phyloP scores from a whole-genome alignment of 148 eudicot species.

The Beta vulgaris region DNA sequence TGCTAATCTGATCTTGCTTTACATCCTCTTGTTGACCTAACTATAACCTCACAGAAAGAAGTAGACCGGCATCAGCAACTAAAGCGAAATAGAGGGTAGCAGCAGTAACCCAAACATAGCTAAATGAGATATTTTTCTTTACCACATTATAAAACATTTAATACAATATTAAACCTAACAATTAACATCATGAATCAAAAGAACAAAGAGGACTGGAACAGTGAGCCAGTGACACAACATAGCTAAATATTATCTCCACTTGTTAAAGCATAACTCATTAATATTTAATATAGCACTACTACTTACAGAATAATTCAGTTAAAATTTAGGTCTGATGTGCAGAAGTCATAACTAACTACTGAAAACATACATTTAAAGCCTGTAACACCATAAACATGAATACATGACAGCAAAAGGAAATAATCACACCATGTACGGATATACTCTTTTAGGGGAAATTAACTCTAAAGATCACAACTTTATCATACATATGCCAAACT shows the following conservation, averaged over 20 bases:
- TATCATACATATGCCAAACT: neutral
- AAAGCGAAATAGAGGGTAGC: too few relatives aligned
- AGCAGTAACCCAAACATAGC: too few relatives aligned
- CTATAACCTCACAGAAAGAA: neutral
- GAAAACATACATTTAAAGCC: neutral
- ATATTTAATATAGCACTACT: neutral
- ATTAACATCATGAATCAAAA: too few relatives aligned
- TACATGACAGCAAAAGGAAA: neutral
- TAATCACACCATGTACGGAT: neutral
- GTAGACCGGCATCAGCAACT: too few relatives aligned
- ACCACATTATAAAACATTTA: too few relatives aligned
- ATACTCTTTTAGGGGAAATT: neutral
- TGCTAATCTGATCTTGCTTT: too few relatives aligned
- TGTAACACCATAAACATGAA: neutral
- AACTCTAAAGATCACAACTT: neutral
- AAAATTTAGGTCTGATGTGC: neutral
- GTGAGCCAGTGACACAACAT: neutral
- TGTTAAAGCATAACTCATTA: neutral
- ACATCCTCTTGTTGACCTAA: neutral
- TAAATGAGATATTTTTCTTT: too few relatives aligned
- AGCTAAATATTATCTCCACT: neutral
- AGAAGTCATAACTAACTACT: constrained; percentile 5
- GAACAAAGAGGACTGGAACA: too few relatives aligned
- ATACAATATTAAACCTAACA: too few relatives aligned
- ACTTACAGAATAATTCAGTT: neutral